Evolutionary conservation across 1,284 basidiomycete genomes (phyloP), one percentile per base, ranked within the genome.

Genomic region (Papiliotrema nemorosa): DNA sequence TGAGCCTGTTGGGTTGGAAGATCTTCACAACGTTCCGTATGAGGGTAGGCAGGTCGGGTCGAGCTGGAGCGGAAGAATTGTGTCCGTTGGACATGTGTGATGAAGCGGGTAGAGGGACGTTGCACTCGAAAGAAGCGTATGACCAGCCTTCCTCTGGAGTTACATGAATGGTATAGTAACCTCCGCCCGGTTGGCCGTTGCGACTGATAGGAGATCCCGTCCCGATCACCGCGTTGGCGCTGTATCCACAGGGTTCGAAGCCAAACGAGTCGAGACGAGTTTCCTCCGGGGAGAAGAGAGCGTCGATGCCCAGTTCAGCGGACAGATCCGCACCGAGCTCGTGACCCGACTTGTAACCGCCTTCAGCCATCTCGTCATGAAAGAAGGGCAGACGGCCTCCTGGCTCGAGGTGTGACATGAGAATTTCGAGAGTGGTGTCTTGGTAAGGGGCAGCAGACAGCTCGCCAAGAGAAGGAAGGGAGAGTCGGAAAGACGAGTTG

Each of bases 151-250:
- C 84, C 74, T 98, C 96, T 29, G 96, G 96, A 0, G 96, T 99
- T 47, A 98, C 96, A 73, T 99, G 96, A 55, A 98, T 94, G 7
- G 92, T 98, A 75, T 91, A 97, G 77, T 98, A 98, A 27, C 92
- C 90, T 69, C 93, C 91, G 21, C 83, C 82, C 3, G 58, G 55
- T 24, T 57, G 49, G 13, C 57, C 57, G 39, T 49, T 54, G 4
- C 58, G 55, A 5, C 57, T 52, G 5, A 52, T 50, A 33, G 59
- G 58, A 79, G 66, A 54, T 3, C 86, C 73, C 4, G 64, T 60
- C 14, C 71, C 84, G 47, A 96, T 80, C 25, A 97, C 82, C 2
- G 91, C 92, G 71, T 99, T 99, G 61, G 90, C 88, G 3, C 89
- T 93, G 73, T 97, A 99, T 18, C 96, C 96, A 67, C 96, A 99